Conservation (phyloP, 345 rosid species). For the Salix suchowensis region DNA sequence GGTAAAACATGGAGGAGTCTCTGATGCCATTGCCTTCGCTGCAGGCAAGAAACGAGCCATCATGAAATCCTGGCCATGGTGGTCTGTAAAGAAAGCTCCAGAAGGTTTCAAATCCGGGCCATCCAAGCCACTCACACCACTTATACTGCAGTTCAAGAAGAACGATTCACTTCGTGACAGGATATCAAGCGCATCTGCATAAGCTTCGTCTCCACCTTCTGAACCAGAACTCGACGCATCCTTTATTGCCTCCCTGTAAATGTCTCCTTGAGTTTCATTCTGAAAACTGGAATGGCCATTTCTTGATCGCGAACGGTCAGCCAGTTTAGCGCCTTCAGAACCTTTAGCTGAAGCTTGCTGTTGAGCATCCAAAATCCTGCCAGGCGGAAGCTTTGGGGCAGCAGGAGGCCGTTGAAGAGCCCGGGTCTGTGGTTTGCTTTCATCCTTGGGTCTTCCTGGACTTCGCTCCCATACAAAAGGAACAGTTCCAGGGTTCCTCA, state of each 20-base stretch:
- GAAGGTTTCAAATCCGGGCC: conserved; percentile 43
- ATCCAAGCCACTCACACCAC: conserved; percentile 54
- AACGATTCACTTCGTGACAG: conserved; percentile 57
- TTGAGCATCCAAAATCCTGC: conserved; percentile 41
- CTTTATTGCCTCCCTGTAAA: conserved; percentile 24
- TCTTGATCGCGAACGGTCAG: conserved; percentile 6
- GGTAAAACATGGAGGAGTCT: conserved; percentile 43
- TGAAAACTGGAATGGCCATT: conserved; percentile 8
- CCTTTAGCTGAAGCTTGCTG: conserved; percentile 19
- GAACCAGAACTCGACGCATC: conserved; percentile 26
- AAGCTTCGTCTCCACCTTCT: conserved; percentile 34
- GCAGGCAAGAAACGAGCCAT: conserved; percentile 92
- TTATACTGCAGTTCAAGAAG: conserved; percentile 52
- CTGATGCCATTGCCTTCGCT: conserved; percentile 83
- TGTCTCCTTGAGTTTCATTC: conserved; percentile 18
- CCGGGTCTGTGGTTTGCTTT: conserved; percentile 26
- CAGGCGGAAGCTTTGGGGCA: conserved; percentile 88
- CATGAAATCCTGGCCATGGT: conserved; percentile 65
- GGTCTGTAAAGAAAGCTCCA: conserved; percentile 47
- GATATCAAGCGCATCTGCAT: conserved; percentile 51
- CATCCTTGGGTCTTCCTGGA: conserved; percentile 81
- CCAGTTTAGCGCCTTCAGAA: conserved; percentile 14
- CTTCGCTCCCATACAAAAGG: conserved; percentile 85
- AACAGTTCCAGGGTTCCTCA: conserved; percentile 76
- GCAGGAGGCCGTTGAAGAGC: conserved; percentile 28